phyloP scores from a whole-genome alignment of 495 filamentous ascomycete genomes.

The Penicillium riverlandense region DNA sequence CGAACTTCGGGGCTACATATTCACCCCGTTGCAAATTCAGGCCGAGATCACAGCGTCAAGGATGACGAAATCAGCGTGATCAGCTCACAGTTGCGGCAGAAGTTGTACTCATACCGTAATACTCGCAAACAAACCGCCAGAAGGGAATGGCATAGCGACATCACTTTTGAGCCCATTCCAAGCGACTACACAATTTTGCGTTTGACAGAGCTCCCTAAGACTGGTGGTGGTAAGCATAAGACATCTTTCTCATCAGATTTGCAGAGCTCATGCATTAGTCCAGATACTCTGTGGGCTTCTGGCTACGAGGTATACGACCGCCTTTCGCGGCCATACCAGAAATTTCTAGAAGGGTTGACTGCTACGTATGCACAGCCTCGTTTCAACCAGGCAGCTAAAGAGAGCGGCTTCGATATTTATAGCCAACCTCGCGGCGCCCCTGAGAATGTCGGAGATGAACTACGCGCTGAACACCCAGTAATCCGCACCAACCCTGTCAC shows the following conservation, averaged over 20 bases:
- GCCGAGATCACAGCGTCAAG: constrained; percentile 48
- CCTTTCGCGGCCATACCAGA: constrained; percentile 54
- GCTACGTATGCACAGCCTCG: constrained; percentile 56
- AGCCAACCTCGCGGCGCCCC: constrained; percentile 53
- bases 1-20: constrained; percentile 61
- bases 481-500: constrained; percentile 80
- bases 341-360: constrained; percentile 62
- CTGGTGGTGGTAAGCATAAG: constrained; percentile 53
- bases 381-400: constrained; percentile 50
- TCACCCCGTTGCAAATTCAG: constrained; percentile 60
- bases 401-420: constrained; percentile 50
- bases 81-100: constrained; percentile 50
- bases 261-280: constrained; percentile 2
- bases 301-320: constrained; percentile 78
- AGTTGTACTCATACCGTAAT: constrained; percentile 39
- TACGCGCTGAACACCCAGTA: constrained; percentile 62
- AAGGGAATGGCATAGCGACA: constrained; percentile 59
- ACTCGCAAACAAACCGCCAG: constrained; percentile 15
- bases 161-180: constrained; percentile 63
- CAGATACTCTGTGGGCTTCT: constrained; percentile 68
- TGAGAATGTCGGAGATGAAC: constrained; percentile 56
- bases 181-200: constrained; percentile 63
- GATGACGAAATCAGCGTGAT: constrained; percentile 74
- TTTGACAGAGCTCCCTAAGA: constrained; percentile 56
- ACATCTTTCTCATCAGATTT: not conserved